These are phyloP conservation scores for Gleditsia sinensis DNA, from an alignment of 306 rosid species.

Conservation along the genomic window DNA sequence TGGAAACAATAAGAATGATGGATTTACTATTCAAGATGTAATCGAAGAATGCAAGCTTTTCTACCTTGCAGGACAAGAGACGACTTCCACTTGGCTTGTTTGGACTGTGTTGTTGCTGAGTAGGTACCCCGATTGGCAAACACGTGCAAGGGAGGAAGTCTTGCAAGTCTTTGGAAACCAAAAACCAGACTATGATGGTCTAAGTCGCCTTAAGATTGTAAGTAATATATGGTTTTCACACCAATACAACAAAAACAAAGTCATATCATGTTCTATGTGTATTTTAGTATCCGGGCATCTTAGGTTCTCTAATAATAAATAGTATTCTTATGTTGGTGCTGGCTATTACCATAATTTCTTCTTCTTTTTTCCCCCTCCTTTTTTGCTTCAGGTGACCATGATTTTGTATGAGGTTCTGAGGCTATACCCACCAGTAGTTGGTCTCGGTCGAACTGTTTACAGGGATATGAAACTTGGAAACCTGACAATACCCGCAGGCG, in stretches of 20 bases:
- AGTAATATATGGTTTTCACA: conserved; percentile 5
- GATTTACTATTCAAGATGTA: conserved; percentile 51
- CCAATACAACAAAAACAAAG: too few relatives aligned
- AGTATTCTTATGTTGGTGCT: neutral
- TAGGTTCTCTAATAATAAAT: neutral
- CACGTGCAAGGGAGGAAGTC: conserved; percentile 55
- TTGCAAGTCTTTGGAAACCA: conserved; percentile 42
- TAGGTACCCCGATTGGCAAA: conserved; percentile 48
- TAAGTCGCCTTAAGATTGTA: conserved; percentile 54
- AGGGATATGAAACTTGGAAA: conserved; percentile 39
- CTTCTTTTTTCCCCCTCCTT: too few relatives aligned
- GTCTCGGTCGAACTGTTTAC: neutral
- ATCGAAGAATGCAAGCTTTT: conserved; percentile 51
- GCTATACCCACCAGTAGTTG: conserved; percentile 43
- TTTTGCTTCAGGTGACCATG: too few relatives aligned
- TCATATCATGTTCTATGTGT: too few relatives aligned
- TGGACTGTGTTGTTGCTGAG: conserved; percentile 53
- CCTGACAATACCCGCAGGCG: conserved; percentile 29
- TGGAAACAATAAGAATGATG: conserved; percentile 38
- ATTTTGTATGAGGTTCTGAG: too few relatives aligned
- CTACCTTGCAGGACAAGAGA: conserved; percentile 61
- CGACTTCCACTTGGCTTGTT: conserved; percentile 47
- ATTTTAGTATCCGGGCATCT: too few relatives aligned
- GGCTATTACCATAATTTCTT: neutral
- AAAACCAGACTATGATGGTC: conserved; percentile 47